Percentiles rank a stretch among this genome's conserved stretches.
Evolutionary conservation across 192 early-diverging fungal species (phyloP).

Genomic region (Umbelopsis ramanniana): DNA sequence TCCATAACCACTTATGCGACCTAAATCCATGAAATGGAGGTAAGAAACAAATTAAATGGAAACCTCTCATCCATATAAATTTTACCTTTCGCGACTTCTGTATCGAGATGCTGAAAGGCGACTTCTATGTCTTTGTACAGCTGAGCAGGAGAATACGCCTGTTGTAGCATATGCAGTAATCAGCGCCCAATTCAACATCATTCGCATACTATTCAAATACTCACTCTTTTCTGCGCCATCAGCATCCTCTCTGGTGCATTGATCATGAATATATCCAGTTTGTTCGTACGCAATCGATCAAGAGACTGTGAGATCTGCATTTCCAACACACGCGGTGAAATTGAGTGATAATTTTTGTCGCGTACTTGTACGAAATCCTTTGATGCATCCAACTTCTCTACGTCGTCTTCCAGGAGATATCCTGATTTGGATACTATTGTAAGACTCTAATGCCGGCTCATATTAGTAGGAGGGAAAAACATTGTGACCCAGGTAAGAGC

Average conservation of each 20-base stretch:
- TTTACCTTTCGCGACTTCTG: slow-evolving; percentile 54
- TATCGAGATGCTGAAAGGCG: slow-evolving; percentile 66
- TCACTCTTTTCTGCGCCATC: slow-evolving; percentile 46
- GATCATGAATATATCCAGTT: slow-evolving; percentile 74
- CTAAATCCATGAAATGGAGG: slow-evolving; percentile 13
- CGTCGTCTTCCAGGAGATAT: slow-evolving; percentile 38
- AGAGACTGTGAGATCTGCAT: slow-evolving; percentile 60
- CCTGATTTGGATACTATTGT: slow-evolving; percentile 57
- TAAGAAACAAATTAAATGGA: neutral
- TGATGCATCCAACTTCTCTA: slow-evolving; percentile 13
- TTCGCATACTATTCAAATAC: no score
- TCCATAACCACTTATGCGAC: slow-evolving; percentile 70
- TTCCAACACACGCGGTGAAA: slow-evolving; percentile 64
- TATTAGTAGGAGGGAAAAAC: no score
- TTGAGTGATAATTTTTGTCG: slow-evolving; percentile 60
- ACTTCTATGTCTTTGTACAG: slow-evolving; percentile 63
- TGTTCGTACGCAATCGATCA: slow-evolving; percentile 52
- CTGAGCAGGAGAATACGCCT: slow-evolving; percentile 22
- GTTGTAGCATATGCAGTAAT: neutral
- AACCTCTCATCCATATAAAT: neutral
- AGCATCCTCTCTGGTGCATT: slow-evolving; percentile 80
- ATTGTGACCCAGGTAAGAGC: no score
- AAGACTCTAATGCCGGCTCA: slow-evolving; percentile 32
- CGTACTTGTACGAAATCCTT: slow-evolving; percentile 49
- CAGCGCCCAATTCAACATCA: neutral